These are phyloP conservation scores for Stemphylium lycopersici DNA, from an alignment of 2,329 filamentous ascomycete species.

Conservation along the genomic window DNA sequence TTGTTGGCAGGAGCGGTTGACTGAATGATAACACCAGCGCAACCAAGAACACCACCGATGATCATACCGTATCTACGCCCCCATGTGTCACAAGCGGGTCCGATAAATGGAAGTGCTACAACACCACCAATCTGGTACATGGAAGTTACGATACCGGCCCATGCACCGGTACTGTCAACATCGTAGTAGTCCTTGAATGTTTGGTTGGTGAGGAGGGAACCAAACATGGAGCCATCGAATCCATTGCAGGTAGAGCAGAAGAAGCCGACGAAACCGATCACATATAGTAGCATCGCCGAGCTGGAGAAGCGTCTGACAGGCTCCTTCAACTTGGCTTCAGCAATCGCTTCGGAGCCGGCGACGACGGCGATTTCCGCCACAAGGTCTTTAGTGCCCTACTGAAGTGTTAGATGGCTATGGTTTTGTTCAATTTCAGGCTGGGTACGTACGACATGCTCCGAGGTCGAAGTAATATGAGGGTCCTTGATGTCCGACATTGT, in stretches of 20 bases:
- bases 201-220: slow-evolving; percentile 56
- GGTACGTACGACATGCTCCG: slow-evolving; percentile 23
- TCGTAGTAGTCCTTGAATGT: slow-evolving; percentile 53
- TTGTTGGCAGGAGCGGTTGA: slow-evolving; percentile 51
- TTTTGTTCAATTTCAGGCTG: background rate
- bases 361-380: slow-evolving; percentile 54
- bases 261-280: slow-evolving; percentile 43
- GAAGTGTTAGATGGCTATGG: background rate
- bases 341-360: slow-evolving; percentile 60
- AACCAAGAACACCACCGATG: slow-evolving; percentile 57
- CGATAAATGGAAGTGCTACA: slow-evolving; percentile 55
- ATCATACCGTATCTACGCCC: slow-evolving; percentile 56
- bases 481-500: slow-evolving; percentile 27
- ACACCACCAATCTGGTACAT: slow-evolving; percentile 59
- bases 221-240: slow-evolving; percentile 64
- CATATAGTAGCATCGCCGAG: slow-evolving; percentile 30
- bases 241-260: slow-evolving; percentile 62
- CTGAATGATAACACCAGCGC: slow-evolving; percentile 58
- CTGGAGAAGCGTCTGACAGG: slow-evolving; percentile 44
- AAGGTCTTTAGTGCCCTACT: slow-evolving; percentile 18
- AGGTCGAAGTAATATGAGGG: slow-evolving; percentile 15
- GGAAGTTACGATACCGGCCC: slow-evolving; percentile 53
- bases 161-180: slow-evolving; percentile 50
- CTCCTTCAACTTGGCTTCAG: slow-evolving; percentile 62
- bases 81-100: slow-evolving; percentile 54